These are phyloP conservation scores for Apocynum venetum DNA, from an alignment of 257 asterid genomes.

Conservation along the genomic window DNA sequence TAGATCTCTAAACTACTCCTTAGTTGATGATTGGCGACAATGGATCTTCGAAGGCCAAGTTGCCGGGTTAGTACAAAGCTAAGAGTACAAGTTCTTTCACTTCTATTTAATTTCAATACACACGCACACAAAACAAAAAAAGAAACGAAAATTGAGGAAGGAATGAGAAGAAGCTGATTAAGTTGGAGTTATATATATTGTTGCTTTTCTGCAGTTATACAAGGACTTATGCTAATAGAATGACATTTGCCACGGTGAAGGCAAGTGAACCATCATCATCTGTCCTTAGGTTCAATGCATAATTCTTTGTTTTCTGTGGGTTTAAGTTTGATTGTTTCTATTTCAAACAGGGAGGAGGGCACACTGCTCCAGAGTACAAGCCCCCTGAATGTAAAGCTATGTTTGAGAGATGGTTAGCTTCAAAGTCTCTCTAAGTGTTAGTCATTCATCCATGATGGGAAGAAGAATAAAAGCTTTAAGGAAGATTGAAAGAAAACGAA, in stretches of 20 bases:
- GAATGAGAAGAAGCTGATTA: not conserved
- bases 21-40: constrained; percentile 30
- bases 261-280: constrained; percentile 9
- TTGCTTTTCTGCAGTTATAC: constrained; percentile 23
- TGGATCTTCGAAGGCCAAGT: constrained; percentile 34
- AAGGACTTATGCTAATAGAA: constrained; percentile 28
- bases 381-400: not conserved
- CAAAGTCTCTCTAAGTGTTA: not conserved
- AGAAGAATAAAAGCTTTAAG: too few relatives aligned
- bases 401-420: constrained; percentile 1
- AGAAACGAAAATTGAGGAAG: too few relatives aligned
- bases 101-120: not conserved
- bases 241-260: constrained; percentile 37
- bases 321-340: not conserved
- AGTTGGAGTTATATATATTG: not conserved
- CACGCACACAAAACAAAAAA: too few relatives aligned
- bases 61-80: constrained; percentile 25
- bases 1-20: constrained; percentile 24
- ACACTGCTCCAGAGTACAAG: constrained; percentile 1
- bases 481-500: too few relatives aligned
- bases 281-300: not conserved
- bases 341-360: constrained; percentile 4
- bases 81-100: too few relatives aligned
- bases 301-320: not conserved
- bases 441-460: too few relatives aligned